Conservation (phyloP, 2,329 filamentous ascomycete genomes). For the Sarocladium brachiariae region DNA sequence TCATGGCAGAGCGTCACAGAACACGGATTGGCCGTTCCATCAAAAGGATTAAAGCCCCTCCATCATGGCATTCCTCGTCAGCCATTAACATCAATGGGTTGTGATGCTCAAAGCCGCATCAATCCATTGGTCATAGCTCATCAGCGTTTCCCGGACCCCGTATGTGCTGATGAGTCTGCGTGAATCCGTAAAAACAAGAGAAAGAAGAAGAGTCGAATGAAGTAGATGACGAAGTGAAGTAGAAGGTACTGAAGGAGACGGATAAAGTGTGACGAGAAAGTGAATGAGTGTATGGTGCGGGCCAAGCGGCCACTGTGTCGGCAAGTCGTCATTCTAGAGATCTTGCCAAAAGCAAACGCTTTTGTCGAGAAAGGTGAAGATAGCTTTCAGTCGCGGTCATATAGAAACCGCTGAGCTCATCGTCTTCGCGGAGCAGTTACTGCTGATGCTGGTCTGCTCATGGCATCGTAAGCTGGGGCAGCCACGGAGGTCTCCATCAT, state of each 20-base stretch:
- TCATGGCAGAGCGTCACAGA: constrained; percentile 1
- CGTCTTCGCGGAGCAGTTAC: constrained; percentile 35
- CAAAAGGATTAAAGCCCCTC: constrained; percentile 7
- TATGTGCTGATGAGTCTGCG: constrained; percentile 1
- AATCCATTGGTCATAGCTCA: constrained; percentile 31
- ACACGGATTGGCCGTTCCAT: neutral
- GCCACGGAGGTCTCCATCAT: constrained; percentile 53
- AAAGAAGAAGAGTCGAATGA: constrained; percentile 15
- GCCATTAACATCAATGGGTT: constrained; percentile 3
- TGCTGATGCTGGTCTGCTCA: constrained; percentile 40
- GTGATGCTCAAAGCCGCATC: constrained; percentile 10
- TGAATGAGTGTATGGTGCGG: neutral
- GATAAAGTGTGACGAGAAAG: neutral
- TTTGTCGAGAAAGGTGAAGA: too few species aligned
- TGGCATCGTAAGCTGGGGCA: constrained; percentile 40
- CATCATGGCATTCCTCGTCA: constrained; percentile 2
- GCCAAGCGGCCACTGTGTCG: neutral
- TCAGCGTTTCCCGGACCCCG: constrained; percentile 22
- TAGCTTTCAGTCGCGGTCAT: too few species aligned
- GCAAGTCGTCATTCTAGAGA: too few species aligned
- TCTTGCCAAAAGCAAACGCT: neutral
- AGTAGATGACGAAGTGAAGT: constrained; percentile 15
- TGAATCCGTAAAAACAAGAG: constrained; percentile 18
- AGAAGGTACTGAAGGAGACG: constrained; percentile 9
- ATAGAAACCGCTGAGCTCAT: constrained; percentile 24